phyloP scores from a whole-genome alignment of 164 flowering plant species.

The Stephania cephalantha region DNA sequence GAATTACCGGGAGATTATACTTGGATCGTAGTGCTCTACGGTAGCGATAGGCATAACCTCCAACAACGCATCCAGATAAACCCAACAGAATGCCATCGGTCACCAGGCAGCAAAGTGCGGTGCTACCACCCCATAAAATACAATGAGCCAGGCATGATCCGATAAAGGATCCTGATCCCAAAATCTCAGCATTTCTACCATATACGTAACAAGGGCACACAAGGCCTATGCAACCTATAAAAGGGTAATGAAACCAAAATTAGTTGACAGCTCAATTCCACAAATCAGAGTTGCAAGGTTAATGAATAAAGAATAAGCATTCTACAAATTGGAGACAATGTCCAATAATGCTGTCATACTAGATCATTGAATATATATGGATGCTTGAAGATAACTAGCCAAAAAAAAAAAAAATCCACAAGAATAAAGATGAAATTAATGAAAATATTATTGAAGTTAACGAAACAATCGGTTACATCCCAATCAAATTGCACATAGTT shows the following conservation, averaged over 20 bases:
- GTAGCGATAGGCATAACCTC: conserved; percentile 82
- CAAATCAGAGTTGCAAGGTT: not conserved
- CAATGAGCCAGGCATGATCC: conserved; percentile 77
- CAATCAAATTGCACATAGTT: not conserved
- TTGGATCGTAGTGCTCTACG: conserved; percentile 56
- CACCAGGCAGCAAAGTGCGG: conserved; percentile 58
- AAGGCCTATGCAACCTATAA: conserved; percentile 68
- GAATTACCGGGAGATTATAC: conserved; percentile 67
- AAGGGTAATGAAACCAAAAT: conserved; percentile 5
- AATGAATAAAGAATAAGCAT: not conserved
- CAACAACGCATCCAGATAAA: conserved; percentile 67
- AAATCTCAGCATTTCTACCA: conserved; percentile 75
- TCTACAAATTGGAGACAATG: not conserved
- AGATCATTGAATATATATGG: not conserved
- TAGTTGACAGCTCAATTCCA: not conserved
- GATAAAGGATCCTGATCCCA: conserved; percentile 70
- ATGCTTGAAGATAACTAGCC: too few species aligned
- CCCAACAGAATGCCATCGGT: conserved; percentile 62
- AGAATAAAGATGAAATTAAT: not conserved
- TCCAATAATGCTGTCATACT: not conserved
- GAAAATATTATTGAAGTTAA: not conserved
- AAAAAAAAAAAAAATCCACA: not conserved
- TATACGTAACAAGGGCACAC: conserved; percentile 71
- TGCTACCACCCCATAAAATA: conserved; percentile 56
- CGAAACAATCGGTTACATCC: not conserved